phyloP scores from a whole-genome alignment of 257 asterid genomes.

The Solanum infundibuliforme region DNA sequence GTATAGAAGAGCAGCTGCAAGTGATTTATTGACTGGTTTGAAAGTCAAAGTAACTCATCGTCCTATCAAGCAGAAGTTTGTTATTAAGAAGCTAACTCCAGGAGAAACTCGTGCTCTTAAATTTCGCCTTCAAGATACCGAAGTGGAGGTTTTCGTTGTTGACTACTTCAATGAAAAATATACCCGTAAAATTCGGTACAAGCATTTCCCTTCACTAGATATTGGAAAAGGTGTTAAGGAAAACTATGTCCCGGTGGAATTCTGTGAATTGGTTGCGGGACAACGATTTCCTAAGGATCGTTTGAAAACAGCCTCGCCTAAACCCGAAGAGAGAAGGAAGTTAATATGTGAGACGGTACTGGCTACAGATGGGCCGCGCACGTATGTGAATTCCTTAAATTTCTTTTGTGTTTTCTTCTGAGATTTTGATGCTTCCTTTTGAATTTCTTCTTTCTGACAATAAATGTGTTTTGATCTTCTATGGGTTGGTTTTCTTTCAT shows the following conservation, averaged over 20 bases:
- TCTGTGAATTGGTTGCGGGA: slow-evolving; percentile 50
- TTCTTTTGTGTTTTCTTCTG: not conserved
- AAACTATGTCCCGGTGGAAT: slow-evolving; percentile 58
- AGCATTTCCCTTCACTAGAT: slow-evolving; percentile 45
- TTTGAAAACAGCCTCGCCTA: not conserved
- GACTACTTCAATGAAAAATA: slow-evolving; percentile 43
- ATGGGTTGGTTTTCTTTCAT: not conserved
- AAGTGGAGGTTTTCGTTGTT: slow-evolving; percentile 8
- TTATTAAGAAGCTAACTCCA: slow-evolving; percentile 21
- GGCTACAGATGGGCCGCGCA: slow-evolving; percentile 59
- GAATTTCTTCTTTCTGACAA: not conserved
- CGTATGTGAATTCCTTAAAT: slow-evolving; percentile 30
- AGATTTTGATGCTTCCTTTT: not conserved
- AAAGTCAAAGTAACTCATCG: slow-evolving; percentile 58
- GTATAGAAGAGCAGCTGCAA: not conserved
- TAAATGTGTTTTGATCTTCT: not conserved
- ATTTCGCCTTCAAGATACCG: slow-evolving; percentile 24
- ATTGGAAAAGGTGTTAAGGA: slow-evolving; percentile 28
- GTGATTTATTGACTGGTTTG: slow-evolving; percentile 35
- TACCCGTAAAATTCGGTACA: slow-evolving; percentile 16
- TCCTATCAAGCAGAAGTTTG: slow-evolving; percentile 32
- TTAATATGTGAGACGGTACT: slow-evolving; percentile 33
- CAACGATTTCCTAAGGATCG: slow-evolving; percentile 43
- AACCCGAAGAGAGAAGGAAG: slow-evolving; percentile 28
- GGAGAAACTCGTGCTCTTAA: slow-evolving; percentile 1